These are phyloP conservation scores for Scheffersomyces parashehatae DNA, from an alignment of 1,139 yeast species.

Conservation along the genomic window DNA sequence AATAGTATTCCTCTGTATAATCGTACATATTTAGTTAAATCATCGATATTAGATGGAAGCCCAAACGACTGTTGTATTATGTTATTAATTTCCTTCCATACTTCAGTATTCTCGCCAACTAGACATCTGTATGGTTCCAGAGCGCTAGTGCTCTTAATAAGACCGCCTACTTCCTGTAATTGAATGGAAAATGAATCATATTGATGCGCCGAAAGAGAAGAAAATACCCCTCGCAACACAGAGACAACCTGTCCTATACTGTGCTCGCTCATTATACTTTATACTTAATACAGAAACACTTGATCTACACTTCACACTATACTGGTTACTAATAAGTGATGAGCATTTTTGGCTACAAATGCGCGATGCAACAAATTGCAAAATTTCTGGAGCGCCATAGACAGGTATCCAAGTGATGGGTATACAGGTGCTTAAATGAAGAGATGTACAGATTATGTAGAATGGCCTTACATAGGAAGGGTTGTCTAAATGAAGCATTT, in stretches of 20 bases:
- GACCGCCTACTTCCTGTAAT: neutral
- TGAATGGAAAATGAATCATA: neutral
- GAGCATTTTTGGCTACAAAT: too few relatives aligned
- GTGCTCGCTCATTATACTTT: too few relatives aligned
- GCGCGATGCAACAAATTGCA: too few relatives aligned
- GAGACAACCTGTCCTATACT: neutral
- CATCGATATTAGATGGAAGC: neutral
- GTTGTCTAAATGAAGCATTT: too few relatives aligned
- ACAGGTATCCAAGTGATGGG: too few relatives aligned
- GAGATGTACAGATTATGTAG: too few relatives aligned
- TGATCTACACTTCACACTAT: too few relatives aligned
- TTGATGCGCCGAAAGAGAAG: neutral
- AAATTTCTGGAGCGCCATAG: too few relatives aligned
- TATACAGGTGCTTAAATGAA: too few relatives aligned
- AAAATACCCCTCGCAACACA: neutral
- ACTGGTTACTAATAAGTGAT: too few relatives aligned
- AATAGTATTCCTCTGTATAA: slow-evolving; percentile 8
- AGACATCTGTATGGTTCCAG: neutral
- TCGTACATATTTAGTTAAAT: slow-evolving; percentile 3
- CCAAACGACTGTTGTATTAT: slow-evolving; percentile 1
- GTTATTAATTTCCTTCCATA: slow-evolving; percentile 2
- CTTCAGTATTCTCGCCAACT: neutral
- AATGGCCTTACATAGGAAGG: too few relatives aligned
- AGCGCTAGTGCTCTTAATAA: neutral
- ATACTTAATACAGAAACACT: too few relatives aligned